A percentile compares a stretch with the other conserved stretches of the same genome.
Evolutionary conservation across 345 rosid genomes (phyloP).

Genomic region (Turnera subulata): DNA sequence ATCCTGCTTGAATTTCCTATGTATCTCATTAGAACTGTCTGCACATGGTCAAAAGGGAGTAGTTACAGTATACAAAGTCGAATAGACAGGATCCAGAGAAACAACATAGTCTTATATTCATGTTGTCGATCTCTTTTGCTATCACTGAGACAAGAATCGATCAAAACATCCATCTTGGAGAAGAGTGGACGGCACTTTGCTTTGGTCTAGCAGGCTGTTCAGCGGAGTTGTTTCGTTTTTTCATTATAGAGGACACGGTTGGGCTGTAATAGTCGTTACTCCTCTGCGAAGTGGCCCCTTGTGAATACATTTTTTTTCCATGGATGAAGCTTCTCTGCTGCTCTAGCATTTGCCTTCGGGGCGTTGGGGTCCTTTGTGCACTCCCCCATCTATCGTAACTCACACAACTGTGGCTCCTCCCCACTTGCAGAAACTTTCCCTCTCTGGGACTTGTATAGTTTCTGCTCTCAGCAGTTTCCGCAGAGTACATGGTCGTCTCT

Average conservation of each 20-base stretch:
- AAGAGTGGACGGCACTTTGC: constrained; percentile 53
- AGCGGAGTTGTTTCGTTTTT: constrained; percentile 52
- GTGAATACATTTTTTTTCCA: constrained; percentile 69
- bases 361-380: constrained; percentile 42
- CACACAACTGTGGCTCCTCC: constrained; percentile 91
- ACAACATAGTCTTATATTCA: constrained; percentile 8
- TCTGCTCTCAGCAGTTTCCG: constrained; percentile 95
- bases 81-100: constrained; percentile 15
- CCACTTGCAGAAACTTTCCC: constrained; percentile 58
- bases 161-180: constrained; percentile 87
- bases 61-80: constrained; percentile 23
- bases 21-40: constrained; percentile 27
- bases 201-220: constrained; percentile 45
- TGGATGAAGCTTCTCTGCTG: constrained; percentile 73
- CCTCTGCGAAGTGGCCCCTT: constrained; percentile 79
- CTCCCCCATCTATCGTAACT: constrained; percentile 73
- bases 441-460: constrained; percentile 80
- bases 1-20: no score
- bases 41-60: constrained; percentile 40
- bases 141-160: constrained; percentile 3
- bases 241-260: constrained; percentile 88
- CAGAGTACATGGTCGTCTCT: constrained; percentile 97
- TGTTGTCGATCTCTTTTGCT: constrained; percentile 24
- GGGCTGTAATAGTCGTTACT: constrained; percentile 91
- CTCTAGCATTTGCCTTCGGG: constrained; percentile 53